Evolutionary conservation across 2,329 filamentous ascomycete genomes (phyloP), one percentile per base, ranked within the genome.

Genomic region (Fusarium redolens): DNA sequence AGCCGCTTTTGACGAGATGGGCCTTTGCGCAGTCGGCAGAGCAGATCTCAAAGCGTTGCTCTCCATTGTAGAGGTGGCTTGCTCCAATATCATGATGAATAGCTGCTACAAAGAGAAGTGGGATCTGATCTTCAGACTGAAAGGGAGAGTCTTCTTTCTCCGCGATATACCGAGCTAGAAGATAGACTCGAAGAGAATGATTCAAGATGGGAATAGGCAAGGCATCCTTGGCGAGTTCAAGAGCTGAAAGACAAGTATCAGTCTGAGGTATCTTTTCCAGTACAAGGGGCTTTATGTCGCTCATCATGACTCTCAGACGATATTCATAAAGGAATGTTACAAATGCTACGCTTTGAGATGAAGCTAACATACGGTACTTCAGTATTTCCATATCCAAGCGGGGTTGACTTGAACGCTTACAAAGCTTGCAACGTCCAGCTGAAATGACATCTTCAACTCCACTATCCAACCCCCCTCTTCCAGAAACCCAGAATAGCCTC

Each of bases 11-110:
- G 14, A 75, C 61, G 14, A 82, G 77, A 41, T 81, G 70, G 3
- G 55, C 25, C 25, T 78, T 79, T 7, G 81, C 82, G 3, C 69
- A 74, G 47, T 80, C 78, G 44, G 79, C 78, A n/a, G 76, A 78
- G 38, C 77, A 76, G 28, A 83, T 73, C 61, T 83, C 82, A 70
- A 83, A 83, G 13, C 81, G 80, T 51, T 82, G 77, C 2, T 71
- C 65, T 15, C 74, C 71, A 61, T 82, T 80, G 64, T 79, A 77
- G 5, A 63, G 61, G 18, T 75, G 68, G n/a, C 79, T 75, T 5
- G 77, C 69, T 41, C 82, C 81, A 15, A 83, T 71, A 71, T 83
- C 82, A 62, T 83, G 82, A 48, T 79, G 79, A 22, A 82, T 74
- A 47, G 79, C 78, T 2, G 80, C 80, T 10, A 81, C 78, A 51